Base-by-base conservation (phyloP, 2,329 filamentous ascomycete species). In the Aspergillus sergii region DNA sequence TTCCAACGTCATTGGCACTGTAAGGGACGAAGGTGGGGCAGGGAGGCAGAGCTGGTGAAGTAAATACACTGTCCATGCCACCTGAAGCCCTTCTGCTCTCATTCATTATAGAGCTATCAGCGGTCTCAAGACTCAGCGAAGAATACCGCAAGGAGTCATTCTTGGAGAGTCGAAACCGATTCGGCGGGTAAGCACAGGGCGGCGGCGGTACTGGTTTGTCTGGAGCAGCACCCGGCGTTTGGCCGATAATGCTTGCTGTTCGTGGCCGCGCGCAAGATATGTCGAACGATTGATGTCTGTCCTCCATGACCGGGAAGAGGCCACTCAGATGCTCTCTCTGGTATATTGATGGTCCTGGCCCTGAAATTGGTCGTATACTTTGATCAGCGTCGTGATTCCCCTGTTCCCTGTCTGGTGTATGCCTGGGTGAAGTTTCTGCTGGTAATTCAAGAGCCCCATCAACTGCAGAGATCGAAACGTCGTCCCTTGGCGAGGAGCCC, bases 151-250 rank as follows among this genome's bases (percentile, higher is more conserved):
- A 69, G 5, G 75, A 78, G 59, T 78, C 76, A 46, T 78, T 76
- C 60, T 71, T 72, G 30, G 74, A 69, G 16, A 77, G 70, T 36
- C 70, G 73, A 60, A 76, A 73, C 41, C 75, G 68, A 48, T 74
- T 74, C n/a, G 70, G 68, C 21, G 69, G 69, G 60, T 69, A 73
- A 11, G 73, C 71, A 50, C 70, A 66, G 5, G 74, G 71, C 1
- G 77, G 78, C 7, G 77, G 73, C 26, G 78, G 79, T 39, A 79
- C 67, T 3, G 78, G 73, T 41, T 75, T 73, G 19, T 77, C 74
- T 16, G 79, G 78, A 34, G 70, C 71, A 9, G 66, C 62, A 36
- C 78, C 77, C 28, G 75, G 65, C 2, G 69, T 71, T 66, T 77
- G 76, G 36, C 73, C 69, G 16, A 73, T 70, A 46, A 78, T 76